These are phyloP conservation scores for Dactylis glomerata DNA, from an alignment of 176 grass and related monocot genomes.

Conservation along the genomic window DNA sequence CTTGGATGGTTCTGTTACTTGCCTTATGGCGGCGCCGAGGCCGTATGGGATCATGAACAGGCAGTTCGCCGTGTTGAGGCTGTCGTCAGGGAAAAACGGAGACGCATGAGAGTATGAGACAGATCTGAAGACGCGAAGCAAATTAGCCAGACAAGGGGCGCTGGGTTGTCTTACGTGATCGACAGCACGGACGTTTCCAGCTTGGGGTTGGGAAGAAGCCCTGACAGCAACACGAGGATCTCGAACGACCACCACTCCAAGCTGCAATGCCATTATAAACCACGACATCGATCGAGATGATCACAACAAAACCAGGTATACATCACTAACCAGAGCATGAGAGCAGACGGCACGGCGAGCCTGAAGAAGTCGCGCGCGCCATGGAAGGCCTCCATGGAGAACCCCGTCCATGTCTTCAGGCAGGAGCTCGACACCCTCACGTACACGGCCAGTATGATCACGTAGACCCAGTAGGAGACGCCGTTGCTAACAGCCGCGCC, in stretches of 20 bases:
- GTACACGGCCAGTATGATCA: background rate
- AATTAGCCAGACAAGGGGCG: background rate
- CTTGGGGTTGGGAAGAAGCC: too few relatives aligned
- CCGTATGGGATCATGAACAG: conserved; percentile 41
- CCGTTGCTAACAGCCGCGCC: conserved; percentile 3
- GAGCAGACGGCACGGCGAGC: conserved; percentile 13
- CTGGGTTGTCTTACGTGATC: too few relatives aligned
- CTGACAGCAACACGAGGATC: background rate
- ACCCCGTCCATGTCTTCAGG: conserved; percentile 25
- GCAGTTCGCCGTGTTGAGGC: conserved; percentile 17
- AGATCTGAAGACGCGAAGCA: background rate
- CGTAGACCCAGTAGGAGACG: conserved; percentile 19
- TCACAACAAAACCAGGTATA: too few relatives aligned
- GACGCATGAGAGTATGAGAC: too few relatives aligned
- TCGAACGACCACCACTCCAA: background rate
- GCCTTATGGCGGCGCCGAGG: conserved; percentile 23
- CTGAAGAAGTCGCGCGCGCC: background rate
- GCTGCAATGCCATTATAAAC: too few relatives aligned
- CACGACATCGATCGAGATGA: too few relatives aligned
- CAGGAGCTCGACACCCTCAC: background rate
- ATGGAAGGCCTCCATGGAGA: conserved; percentile 6
- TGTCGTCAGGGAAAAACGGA: background rate
- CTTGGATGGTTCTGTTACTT: background rate
- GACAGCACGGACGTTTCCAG: too few relatives aligned
- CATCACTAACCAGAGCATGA: conserved; percentile 41